Evolutionary conservation across 176 grass and related monocot species (phyloP), one percentile per base, ranked within the genome.

Genomic region (Cenchrus purpureus): DNA sequence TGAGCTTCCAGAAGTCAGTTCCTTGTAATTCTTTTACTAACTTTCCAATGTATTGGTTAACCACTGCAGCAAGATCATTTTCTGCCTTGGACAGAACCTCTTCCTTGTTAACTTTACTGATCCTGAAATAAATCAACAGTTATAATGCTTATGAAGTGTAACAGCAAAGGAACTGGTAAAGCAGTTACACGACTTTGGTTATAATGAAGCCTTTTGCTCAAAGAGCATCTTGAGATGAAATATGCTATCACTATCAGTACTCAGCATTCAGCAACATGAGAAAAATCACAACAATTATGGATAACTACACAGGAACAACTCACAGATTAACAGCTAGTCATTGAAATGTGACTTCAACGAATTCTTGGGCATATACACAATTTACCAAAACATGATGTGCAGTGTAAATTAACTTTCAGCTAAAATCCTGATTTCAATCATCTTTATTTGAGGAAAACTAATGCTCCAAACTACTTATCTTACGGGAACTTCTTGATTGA

Each of bases 1-100:
- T 94, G 20, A 98, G 96, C 88, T 94, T 98, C 96, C 93, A 98
- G 86, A 98, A 98, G 84, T 98, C 96, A 2, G 93, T 94, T 63
- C 96, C 96, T 67, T 92, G 86, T 71, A 98, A 85, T 89, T 98
- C 96, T 82, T 95, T 92, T 19, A 98, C 87, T 91, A 98, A 85
- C 76, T 91, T 98, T 60, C 89, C 82, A 83, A 98, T 94, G 79
- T 89, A 89, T 32, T 94, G 89, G 84, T 89, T 87, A 40, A 92
- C 92, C 64, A 98, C 96, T 86, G 57, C 62, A 51, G 84, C 81
- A 82, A 98, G 93, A 85, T 98, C 96, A 87, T 89, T 94, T 86
- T 98, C 91, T 61, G 96, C 96, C 78, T 98, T 98, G 5, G 83
- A 85, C 77, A 98, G 91, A 87, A 95, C 87, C 72, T 95, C 96